Base-by-base conservation (phyloP, 495 filamentous ascomycete genomes). In the Neurospora sp. region DNA sequence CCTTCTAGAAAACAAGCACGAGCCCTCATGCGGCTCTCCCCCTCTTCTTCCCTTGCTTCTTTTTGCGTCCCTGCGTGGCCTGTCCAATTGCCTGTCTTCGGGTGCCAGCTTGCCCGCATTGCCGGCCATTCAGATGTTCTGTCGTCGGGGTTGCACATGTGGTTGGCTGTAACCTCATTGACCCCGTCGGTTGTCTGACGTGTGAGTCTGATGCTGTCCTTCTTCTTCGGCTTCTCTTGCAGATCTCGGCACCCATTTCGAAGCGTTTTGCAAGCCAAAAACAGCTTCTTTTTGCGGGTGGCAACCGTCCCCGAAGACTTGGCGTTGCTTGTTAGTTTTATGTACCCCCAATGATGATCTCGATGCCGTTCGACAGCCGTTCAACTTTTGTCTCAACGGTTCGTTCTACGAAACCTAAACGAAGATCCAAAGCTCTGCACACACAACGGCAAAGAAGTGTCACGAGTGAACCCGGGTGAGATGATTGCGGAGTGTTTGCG, bases 1-100 rank as follows among this genome's bases (percentile, higher is more conserved):
- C 70, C 35, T 81, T 81, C 80, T 80, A 81, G 80, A 81, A 81
- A 65, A 70, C 70, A 72, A 73, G 78, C 79, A 79, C 79, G 70
- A 78, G 70, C 70, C 73, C 38, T n/a, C 27, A 16, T 22, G 70
- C 74, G 77, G 75, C 68, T 61, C 12, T 14, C 53, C 53, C 53
- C 27, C 53, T 17, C 53, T 31, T 61, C 27, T 61, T 35, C 20
- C 48, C 27, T 61, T 61, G 53, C 53, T 61, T 61, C 53, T 61
- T 61, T 12, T 35, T 35, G 53, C 22, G 53, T 61, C 53, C 53
- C 53, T 61, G 53, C 27, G 22, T 35, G 53, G 22, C 20, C 53
- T 61, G 53, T 61, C 53, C 53, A 61, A 61, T 61, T 61, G 53
- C 27, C 27, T 31, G 27, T 31, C 27, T 31, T 61, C 22, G 22